A percentile compares a stretch with the other conserved stretches of the same genome.
These are phyloP conservation scores for Phytophthora quininea DNA, from an alignment of 352 stramenopile genomes.

Conservation along the genomic window DNA sequence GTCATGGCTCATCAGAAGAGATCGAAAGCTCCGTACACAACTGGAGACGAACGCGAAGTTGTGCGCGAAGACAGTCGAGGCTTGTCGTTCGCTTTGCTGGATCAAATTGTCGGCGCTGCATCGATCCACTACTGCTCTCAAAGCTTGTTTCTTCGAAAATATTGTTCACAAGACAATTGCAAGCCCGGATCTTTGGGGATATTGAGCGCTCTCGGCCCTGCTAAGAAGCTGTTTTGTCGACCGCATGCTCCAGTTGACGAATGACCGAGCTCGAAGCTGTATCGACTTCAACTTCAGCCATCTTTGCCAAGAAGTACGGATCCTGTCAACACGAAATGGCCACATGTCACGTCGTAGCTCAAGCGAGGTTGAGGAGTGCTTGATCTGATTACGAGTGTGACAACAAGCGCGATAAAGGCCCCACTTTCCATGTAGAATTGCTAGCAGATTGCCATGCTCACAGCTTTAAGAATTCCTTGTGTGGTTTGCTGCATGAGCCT, in stretches of 20 bases:
- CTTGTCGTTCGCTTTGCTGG: constrained; percentile 27
- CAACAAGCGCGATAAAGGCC: constrained; percentile 10
- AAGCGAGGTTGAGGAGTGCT: constrained; percentile 2
- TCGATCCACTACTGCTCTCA: constrained; percentile 34
- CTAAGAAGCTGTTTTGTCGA: constrained; percentile 23
- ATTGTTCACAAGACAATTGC: not conserved
- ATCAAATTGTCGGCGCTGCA: constrained; percentile 27
- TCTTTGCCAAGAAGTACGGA: not conserved
- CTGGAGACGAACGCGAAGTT: constrained; percentile 29
- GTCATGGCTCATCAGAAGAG: constrained; percentile 22
- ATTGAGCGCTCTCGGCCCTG: too few species aligned
- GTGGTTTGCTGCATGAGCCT: not conserved
- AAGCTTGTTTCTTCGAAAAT: constrained; percentile 30
- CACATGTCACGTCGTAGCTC: not conserved
- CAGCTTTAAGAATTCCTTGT: not conserved
- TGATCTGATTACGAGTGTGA: constrained; percentile 35
- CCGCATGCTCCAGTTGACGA: constrained; percentile 9
- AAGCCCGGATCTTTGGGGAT: too few species aligned
- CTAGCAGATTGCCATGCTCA: not conserved
- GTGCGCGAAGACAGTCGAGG: constrained; percentile 23
- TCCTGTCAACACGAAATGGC: not conserved
- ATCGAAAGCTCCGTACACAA: not conserved
- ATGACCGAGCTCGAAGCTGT: not conserved
- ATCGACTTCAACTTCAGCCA: not conserved
- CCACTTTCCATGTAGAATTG: not conserved